phyloP scores from a whole-genome alignment of 2,329 filamentous ascomycete genomes.

The Colletotrichum spaethianum region DNA sequence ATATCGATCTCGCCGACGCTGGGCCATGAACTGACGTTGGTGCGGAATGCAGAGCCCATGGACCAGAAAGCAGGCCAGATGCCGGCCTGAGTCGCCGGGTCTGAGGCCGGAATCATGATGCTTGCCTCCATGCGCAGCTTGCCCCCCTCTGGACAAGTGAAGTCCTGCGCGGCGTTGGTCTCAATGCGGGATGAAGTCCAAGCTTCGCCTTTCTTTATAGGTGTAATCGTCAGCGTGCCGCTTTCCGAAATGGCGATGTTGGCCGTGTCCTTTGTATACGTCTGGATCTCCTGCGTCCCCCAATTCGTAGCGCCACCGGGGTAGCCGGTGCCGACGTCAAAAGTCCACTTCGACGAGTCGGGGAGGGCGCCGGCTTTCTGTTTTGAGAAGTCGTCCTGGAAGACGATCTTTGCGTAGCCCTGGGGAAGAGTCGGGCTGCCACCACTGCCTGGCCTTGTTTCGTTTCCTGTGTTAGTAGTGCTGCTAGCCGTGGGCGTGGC shows the following conservation, averaged over 20 bases:
- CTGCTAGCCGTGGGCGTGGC: neutral
- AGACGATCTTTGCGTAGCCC: conserved; percentile 45
- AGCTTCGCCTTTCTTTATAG: conserved; percentile 45
- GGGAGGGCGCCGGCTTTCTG: conserved; percentile 50
- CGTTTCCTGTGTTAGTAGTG: neutral
- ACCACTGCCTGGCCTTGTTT: neutral
- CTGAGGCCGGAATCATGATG: conserved; percentile 53
- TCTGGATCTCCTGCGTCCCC: conserved; percentile 65
- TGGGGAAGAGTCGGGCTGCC: conserved; percentile 30
- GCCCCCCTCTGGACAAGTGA: conserved; percentile 50
- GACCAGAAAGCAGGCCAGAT: conserved; percentile 65
- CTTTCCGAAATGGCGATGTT: conserved; percentile 58
- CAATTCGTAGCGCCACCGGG: conserved; percentile 61
- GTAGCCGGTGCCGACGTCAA: conserved; percentile 61
- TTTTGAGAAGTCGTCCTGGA: conserved; percentile 50
- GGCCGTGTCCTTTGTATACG: conserved; percentile 56
- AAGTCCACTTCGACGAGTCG: conserved; percentile 58
- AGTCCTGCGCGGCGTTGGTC: conserved; percentile 52
- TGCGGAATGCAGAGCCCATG: conserved; percentile 56
- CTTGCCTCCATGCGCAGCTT: conserved; percentile 56
- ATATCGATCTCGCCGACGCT: conserved; percentile 61
- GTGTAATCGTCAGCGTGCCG: conserved; percentile 43
- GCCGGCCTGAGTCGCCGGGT: conserved; percentile 50
- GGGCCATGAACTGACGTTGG: conserved; percentile 58
- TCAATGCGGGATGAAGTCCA: conserved; percentile 64